These are phyloP conservation scores for Fonsecaea monophora DNA, from an alignment of 2,329 filamentous ascomycete genomes.

Conservation along the genomic window DNA sequence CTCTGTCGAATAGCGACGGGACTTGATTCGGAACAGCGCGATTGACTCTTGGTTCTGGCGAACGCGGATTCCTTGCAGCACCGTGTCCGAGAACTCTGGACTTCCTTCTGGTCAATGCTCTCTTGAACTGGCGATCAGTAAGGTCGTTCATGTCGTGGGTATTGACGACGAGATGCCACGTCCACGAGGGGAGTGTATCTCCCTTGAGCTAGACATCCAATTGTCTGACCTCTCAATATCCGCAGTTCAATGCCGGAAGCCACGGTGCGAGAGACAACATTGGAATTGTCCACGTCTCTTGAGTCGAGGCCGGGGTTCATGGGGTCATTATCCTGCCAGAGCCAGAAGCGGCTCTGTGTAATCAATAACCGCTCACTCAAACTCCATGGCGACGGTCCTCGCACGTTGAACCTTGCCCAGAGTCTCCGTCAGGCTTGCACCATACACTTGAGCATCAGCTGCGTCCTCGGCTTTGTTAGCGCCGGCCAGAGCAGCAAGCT, in stretches of 20 bases:
- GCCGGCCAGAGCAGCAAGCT: constrained; percentile 50
- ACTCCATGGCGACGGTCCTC: constrained; percentile 55
- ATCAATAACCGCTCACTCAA: constrained; percentile 44
- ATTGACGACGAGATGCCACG: not conserved
- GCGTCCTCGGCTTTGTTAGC: constrained; percentile 36
- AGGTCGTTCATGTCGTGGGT: not conserved
- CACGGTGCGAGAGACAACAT: not conserved
- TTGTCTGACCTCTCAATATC: not conserved
- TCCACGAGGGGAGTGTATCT: not conserved
- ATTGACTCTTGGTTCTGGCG: not conserved
- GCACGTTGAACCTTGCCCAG: constrained; percentile 56
- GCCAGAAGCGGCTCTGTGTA: not conserved
- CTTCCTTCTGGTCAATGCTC: not conserved
- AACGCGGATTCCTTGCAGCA: not conserved
- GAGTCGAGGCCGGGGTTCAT: not conserved
- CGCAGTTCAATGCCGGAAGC: not conserved
- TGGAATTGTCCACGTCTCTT: not conserved
- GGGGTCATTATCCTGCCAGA: not conserved
- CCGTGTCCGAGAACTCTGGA: not conserved
- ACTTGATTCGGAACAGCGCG: not conserved
- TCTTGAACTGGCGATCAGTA: not conserved
- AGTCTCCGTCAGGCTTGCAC: constrained; percentile 50
- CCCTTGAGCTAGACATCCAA: not conserved
- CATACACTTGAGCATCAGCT: constrained; percentile 40
- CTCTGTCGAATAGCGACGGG: not conserved